Evolutionary conservation across 2,329 filamentous ascomycete species (phyloP).

Genomic region (Aspergillus ibericus): DNA sequence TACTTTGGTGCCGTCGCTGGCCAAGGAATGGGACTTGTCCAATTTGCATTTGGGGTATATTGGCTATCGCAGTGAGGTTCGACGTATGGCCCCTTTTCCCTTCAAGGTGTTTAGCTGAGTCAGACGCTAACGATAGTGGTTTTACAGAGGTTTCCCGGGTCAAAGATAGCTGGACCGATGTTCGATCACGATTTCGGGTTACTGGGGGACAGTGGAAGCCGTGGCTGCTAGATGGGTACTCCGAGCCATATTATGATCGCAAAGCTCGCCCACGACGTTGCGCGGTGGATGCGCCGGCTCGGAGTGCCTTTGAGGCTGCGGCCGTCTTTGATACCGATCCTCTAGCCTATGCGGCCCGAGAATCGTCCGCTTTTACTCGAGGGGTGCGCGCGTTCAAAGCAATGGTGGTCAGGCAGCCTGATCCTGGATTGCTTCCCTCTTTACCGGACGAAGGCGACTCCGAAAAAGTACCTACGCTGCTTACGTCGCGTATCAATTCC

Average conservation of each 20-base stretch:
- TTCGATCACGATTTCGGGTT: slow-evolving; percentile 17
- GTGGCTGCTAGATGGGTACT: slow-evolving; percentile 14
- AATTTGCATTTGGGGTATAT: slow-evolving; percentile 31
- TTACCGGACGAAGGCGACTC: slow-evolving; percentile 22
- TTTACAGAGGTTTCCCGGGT: slow-evolving; percentile 28
- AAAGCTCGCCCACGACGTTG: slow-evolving; percentile 13
- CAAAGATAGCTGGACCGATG: slow-evolving; percentile 23
- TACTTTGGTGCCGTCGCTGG: slow-evolving; percentile 35
- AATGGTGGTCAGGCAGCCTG: slow-evolving; percentile 30
- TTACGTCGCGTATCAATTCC: slow-evolving; percentile 13
- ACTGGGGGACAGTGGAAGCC: slow-evolving; percentile 20
- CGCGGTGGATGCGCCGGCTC: slow-evolving; percentile 12
- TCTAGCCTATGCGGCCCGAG: slow-evolving; percentile 17
- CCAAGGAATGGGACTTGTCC: slow-evolving; percentile 30
- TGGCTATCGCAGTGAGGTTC: slow-evolving; percentile 22
- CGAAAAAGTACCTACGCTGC: slow-evolving; percentile 5
- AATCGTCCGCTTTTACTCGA: slow-evolving; percentile 28
- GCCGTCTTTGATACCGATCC: slow-evolving; percentile 22
- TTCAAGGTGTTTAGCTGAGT: slow-evolving; percentile 4
- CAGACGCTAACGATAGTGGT: slow-evolving; percentile 1
- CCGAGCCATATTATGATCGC: slow-evolving; percentile 11
- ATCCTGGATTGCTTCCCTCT: slow-evolving; percentile 25
- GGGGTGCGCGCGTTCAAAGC: slow-evolving; percentile 33
- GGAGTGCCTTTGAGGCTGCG: slow-evolving; percentile 22
- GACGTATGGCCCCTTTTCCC: slow-evolving; percentile 22